Base-by-base conservation (phyloP, 2,329 filamentous ascomycete species). In the Macrophomina pseudophaseolina region DNA sequence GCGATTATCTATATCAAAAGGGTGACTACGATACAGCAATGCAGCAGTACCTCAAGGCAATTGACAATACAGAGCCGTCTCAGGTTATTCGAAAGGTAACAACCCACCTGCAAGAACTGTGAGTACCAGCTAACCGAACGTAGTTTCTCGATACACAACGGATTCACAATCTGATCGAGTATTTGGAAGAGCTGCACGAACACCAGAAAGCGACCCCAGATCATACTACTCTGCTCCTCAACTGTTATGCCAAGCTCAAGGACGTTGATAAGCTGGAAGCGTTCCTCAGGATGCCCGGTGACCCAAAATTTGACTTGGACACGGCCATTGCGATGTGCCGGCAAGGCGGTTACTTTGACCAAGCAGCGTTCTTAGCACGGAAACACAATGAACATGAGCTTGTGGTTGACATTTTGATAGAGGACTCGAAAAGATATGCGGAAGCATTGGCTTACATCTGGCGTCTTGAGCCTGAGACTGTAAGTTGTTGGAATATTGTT, bases 11-110 rank as follows among this genome's bases (percentile, higher is more conserved):
- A 3, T 98, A 99, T 74, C 92, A 96, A 70, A 97, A 97, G 74
- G 93, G 91, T 4, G 94, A 97, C 74, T 99, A 94, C 74, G 95
- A 99, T 74, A 95, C 92, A 6, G 94, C 96, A n/a, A 99, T 99
- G 96, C 91, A 96, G 73, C 95, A 98, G 77, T 99, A 99, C 75
- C 88, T 99, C 69, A 91, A 93, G 72, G 94, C 96, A 0, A 97
- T 99, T 68, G 94, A 97, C 75, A 95, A 92, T 67, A 98, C 94
- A 0, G 94, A 98, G 73, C 94, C 94, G 6, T 97, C 94, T 1
- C 94, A 97, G 74, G 93, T 98, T 54, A 97, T 98, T 74, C 87
- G 94, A 72, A 97, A 97, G 82, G 91, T 91, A 74, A 44, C 14
- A 23, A 18, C 1, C 32, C 12, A 14, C 8, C n/a, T 11, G 18